Evolutionary conservation across 208 protist species (phyloP).

Genomic region (Crithidia brevicula): DNA sequence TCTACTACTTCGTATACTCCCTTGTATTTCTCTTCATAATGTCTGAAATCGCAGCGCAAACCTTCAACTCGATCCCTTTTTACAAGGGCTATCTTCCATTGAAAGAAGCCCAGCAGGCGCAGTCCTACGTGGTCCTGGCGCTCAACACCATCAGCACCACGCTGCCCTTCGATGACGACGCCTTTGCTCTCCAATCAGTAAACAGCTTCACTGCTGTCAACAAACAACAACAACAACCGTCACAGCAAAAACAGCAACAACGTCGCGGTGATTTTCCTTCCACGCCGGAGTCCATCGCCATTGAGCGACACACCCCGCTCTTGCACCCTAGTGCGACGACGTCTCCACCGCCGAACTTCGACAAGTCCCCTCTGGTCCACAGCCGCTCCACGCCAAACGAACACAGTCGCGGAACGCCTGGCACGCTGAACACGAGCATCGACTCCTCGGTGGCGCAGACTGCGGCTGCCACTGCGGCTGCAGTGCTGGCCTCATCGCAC

Average conservation of each 20-base stretch:
- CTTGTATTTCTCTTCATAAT: constrained; percentile 26
- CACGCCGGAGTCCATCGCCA: neutral
- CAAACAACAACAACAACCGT: too few species aligned
- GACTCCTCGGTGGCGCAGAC: constrained; percentile 7
- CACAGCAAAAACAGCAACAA: too few species aligned
- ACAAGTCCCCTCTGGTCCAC: constrained; percentile 8
- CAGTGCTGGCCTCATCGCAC: neutral
- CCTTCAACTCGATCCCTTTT: constrained; percentile 57
- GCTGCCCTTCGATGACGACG: constrained; percentile 20
- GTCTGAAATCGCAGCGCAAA: constrained; percentile 37
- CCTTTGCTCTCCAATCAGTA: neutral
- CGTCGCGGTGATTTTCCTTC: neutral
- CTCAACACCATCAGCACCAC: constrained; percentile 13
- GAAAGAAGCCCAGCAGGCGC: constrained; percentile 43
- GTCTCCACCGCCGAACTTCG: constrained; percentile 1
- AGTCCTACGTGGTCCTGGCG: constrained; percentile 69
- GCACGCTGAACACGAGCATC: constrained; percentile 14
- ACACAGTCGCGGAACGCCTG: constrained; percentile 8
- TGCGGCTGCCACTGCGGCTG: neutral
- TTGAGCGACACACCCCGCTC: constrained; percentile 4
- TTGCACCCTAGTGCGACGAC: neutral
- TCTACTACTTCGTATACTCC: neutral
- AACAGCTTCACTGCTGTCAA: constrained; percentile 6
- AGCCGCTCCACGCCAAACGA: constrained; percentile 11
- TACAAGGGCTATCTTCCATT: constrained; percentile 81